Evolutionary conservation across 495 filamentous ascomycete species (phyloP), one percentile per base, ranked within the genome.

Genomic region (Aspergillus incahuasiensis): DNA sequence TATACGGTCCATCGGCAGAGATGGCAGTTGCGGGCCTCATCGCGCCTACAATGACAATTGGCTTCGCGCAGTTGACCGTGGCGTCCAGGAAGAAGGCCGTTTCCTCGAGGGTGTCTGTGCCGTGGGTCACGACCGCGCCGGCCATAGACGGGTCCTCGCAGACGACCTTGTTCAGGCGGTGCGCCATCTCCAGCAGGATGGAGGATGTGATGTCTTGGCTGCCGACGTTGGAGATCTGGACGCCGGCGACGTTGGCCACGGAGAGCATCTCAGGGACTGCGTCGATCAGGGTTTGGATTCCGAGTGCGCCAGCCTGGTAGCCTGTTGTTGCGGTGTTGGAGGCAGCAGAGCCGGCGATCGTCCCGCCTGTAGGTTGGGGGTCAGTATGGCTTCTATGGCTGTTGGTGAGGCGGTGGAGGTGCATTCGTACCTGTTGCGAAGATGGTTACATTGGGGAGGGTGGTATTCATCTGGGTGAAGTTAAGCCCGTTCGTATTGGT

Each of bases 21-120:
- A 79, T 74, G 40, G 76, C 77, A 3, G 76, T 78, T 1, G 77
- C 68, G 18, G 75, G 76, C 0, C 76, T 66, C 77, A 80, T 80
- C 42, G 76, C 69, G 22, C 76, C 77, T 30, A 79, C 77, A 53
- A 74, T 58, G 13, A 80, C 69, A 9, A 80, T 68, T 32, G 76
- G 76, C 59, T 80, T 80, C 18, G 60, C 63, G 42, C 74, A 74
- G 57, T 72, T 74, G 43, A 78, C 63, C 1, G 74, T 77, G 1
- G 72, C 63, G 57, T 77, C 73, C 15, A 79, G 57, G 68, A 79
- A 80, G 69, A 79, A 80, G 40, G 76, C 71, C 0, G 75, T 71
- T 61, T 80, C 77, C 52, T 80, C 76, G 20, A 79, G 64, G 0
- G 75, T 77, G 59, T 80, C 77, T 22, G 77, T 80, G 54, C 77